Evolutionary conservation across 2,329 filamentous ascomycete species (phyloP), one percentile per base, ranked within the genome.

Genomic region (Colletotrichum sp.): DNA sequence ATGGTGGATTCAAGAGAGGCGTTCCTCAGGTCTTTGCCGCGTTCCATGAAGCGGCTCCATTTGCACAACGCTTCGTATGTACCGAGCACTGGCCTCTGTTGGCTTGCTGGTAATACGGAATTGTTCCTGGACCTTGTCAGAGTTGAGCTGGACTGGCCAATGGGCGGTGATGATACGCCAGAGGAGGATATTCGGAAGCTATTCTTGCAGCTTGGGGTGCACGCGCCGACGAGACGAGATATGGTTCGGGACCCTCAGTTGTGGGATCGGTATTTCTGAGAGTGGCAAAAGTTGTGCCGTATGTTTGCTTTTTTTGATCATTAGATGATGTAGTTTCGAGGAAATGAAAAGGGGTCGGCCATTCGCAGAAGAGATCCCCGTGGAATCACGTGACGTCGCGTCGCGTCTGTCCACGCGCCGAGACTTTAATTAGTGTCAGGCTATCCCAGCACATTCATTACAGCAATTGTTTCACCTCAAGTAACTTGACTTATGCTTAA

Each of bases 81-180:
- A 0, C 18, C 18, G 0, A 47, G 38, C 38, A 18, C 0, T 0
- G 18, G 38, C 2, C 38, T 47, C 5, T 47, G n/a, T 47, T 47
- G 38, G 38, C 38, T 47, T 47, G 38, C 38, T n/a, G 38, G 38
- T 0, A 0, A 47, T 18, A 47, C 0, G 18, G 3, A 47, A 5
- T 11, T 47, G 1, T 47, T 47, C 18, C 38, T 18, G 38, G 1
- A 47, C 9, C 38, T 47, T 47, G 18, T 47, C 9, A 47, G 38
- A 4, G 38, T 47, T 47, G 38, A 47, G 38, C 2, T 47, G 38
- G 38, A 47, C 38, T 47, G 38, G 38, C 38, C 18, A 4, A n/a
- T 1, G 38, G 38, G 18, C 38, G 18, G 2, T n/a, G 18, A n/a
- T n/a, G 1, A 47, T 2, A 12, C 18, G 38, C 38, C 38, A n/a